A percentile compares a stretch with the other conserved stretches of the same genome.
phyloP scores from a whole-genome alignment of 2,329 filamentous ascomycete species.

The Fusarium clavum region DNA sequence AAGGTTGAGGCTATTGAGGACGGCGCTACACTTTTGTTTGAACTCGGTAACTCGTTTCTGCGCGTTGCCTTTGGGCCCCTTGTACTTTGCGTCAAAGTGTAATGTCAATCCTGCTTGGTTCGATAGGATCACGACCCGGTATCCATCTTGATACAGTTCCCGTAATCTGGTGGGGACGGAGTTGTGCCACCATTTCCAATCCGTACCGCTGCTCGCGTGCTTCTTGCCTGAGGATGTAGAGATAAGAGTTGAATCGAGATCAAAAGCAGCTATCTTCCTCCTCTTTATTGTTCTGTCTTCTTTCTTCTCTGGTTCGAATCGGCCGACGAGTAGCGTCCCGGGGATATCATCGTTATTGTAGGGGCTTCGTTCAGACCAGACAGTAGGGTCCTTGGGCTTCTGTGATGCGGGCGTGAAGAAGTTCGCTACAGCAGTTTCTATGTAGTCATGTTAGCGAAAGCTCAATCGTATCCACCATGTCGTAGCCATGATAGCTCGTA shows the following conservation, averaged over 20 bases:
- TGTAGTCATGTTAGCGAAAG: conserved; percentile 21
- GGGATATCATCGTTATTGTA: conserved; percentile 59
- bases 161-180: conserved; percentile 75
- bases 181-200: conserved; percentile 96
- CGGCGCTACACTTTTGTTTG: conserved; percentile 79
- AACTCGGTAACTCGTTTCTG: conserved; percentile 80
- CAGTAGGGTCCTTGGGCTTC: conserved; percentile 80
- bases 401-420: conserved; percentile 92
- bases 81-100: conserved; percentile 76
- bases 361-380: conserved; percentile 75
- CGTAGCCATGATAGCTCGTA: not conserved
- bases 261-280: conserved; percentile 77
- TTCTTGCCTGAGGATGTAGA: conserved; percentile 82
- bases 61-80: conserved; percentile 65
- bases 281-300: conserved; percentile 51
- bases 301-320: conserved; percentile 65
- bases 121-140: conserved; percentile 81
- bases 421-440: conserved; percentile 77
- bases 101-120: conserved; percentile 90
- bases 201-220: conserved; percentile 75
- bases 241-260: conserved; percentile 90
- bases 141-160: conserved; percentile 76
- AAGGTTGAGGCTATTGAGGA: conserved; percentile 78
- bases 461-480: not conserved
- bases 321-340: conserved; percentile 78